Evolutionary conservation across 441 rosid species (phyloP), one percentile per base, ranked within the genome.

Genomic region (Populus tomentosa): DNA sequence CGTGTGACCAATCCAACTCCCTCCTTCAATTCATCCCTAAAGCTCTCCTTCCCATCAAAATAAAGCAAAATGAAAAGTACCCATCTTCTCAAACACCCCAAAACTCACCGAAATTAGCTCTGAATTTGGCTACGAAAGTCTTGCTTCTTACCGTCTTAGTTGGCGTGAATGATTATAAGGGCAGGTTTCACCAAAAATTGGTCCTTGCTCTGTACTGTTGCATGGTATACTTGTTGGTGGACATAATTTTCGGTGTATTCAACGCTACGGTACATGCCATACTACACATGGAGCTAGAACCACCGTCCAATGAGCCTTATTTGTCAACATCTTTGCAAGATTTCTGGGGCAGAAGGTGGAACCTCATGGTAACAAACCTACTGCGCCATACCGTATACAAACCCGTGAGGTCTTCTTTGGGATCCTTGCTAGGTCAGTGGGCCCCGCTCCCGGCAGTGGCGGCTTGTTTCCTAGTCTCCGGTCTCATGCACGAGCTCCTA

Each of bases 321-420:
- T 71, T 88, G 7, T 64, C 90, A 59, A 88, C 94, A 40, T 90
- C 94, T 3, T 82, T 91, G 16, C 97, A 92, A 36, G 94, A 92
- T 86, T 92, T 90, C 40, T 92, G 97, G 93, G 86, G 93, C 18
- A 86, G 83, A 0, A 80, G 97, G 66, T 92, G 97, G 97, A 92
- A 90, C 80, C 91, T 89, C 67, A 81, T 83, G 87, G 94, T 89
- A 35, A 77, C 87, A 4, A 72, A 82, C 13, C 76, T 81, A 36
- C 86, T 92, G 66, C 88, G 91, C 23, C 79, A 89, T 10, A 82
- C 89, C 4, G 77, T 92, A n/a, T 86, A 88, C 79, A 24, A 75
- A 20, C 93, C 93, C 1, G 75, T 84, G 3, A 88, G 82, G 16
- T 80, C 62, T 7, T 53, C 59, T 38, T 9, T 77, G 9, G 30